Conservation (phyloP, 441 rosid genomes). For the Euphorbia schlechtendalii region DNA sequence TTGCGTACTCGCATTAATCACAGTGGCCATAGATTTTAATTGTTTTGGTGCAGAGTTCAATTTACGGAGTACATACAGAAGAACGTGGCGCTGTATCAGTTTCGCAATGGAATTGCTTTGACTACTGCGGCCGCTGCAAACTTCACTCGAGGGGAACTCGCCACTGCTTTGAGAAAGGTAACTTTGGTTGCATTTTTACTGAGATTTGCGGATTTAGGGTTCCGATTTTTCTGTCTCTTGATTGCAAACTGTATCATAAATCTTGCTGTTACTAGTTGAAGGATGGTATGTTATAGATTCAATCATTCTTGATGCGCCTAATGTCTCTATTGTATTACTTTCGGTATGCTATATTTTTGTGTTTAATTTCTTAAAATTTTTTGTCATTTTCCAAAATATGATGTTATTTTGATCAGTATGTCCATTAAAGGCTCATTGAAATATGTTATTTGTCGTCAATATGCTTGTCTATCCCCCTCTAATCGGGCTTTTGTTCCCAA, state of each 20-base stretch:
- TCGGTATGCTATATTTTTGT: neutral
- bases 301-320: neutral
- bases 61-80: slow-evolving; percentile 92
- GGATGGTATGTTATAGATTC: neutral
- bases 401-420: neutral
- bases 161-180: slow-evolving; percentile 92
- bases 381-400: neutral
- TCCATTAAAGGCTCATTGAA: neutral
- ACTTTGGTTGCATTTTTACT: neutral
- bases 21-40: neutral
- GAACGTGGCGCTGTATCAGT: slow-evolving; percentile 87
- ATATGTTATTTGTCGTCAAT: neutral
- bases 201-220: slow-evolving; percentile 8
- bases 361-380: neutral
- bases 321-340: neutral
- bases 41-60: slow-evolving; percentile 42
- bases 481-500: neutral
- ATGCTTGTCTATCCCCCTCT: neutral
- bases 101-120: slow-evolving; percentile 85
- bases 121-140: slow-evolving; percentile 85
- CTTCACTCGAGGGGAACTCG: slow-evolving; percentile 90
- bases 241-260: neutral
- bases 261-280: slow-evolving; percentile 6
- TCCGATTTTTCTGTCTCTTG: neutral
- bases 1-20: neutral